Conservation (phyloP, 208 protist species). For the Wallacemonas sp. region DNA sequence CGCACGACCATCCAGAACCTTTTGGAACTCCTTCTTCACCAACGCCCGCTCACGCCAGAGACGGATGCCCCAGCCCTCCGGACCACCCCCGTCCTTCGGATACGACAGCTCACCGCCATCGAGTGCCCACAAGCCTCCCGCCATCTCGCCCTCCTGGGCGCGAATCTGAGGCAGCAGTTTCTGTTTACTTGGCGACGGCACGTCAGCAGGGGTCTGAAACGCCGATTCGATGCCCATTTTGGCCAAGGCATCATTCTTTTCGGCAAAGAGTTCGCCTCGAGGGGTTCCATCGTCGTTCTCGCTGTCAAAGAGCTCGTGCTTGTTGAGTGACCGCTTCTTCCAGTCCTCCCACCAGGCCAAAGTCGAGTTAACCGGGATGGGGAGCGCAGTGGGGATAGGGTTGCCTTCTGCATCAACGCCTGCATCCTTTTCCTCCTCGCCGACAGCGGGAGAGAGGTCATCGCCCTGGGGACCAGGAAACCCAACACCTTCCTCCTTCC, state of each 20-base stretch:
- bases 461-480: constrained; percentile 18
- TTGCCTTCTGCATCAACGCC: constrained; percentile 15
- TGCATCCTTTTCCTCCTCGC: not conserved
- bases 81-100: constrained; percentile 79
- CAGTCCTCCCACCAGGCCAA: constrained; percentile 88
- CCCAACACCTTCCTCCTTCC: constrained; percentile 58
- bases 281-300: constrained; percentile 82
- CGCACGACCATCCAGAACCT: constrained; percentile 48
- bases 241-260: constrained; percentile 86
- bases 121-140: constrained; percentile 79
- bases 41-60: constrained; percentile 84
- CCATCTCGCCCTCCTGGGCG: constrained; percentile 66
- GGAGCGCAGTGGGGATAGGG: constrained; percentile 38
- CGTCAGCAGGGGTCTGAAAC: constrained; percentile 60
- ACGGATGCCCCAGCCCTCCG: constrained; percentile 81
- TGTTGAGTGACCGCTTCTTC: constrained; percentile 73
- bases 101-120: constrained; percentile 88
- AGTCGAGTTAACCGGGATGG: constrained; percentile 57
- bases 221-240: constrained; percentile 75
- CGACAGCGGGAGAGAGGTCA: not conserved
- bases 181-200: constrained; percentile 54
- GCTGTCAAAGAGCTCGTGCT: constrained; percentile 86
- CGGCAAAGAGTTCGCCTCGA: constrained; percentile 72
- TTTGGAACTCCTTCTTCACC: constrained; percentile 68
- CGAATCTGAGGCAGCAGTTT: constrained; percentile 72